Base-by-base conservation (phyloP, 1,284 basidiomycete species). In the Cutaneotrichosporon arboriforme region DNA sequence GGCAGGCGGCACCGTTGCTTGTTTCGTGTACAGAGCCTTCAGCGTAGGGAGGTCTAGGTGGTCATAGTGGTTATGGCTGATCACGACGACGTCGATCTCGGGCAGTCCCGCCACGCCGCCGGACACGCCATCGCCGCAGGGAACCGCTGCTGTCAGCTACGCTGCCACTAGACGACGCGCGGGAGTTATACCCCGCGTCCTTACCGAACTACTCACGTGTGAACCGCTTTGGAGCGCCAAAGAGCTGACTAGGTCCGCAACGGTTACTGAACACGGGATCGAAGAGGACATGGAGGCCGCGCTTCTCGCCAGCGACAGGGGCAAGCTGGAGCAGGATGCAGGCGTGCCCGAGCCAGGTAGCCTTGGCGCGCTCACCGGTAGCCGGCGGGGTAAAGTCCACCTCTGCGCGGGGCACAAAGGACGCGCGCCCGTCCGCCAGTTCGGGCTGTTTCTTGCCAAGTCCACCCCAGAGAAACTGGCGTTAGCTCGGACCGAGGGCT, bases 341-440 rank as follows among this genome's bases (percentile, higher is more conserved):
- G 0, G 86, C 86, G 67, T 88, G 86, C 0, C 77, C 84, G 2
- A 86, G 76, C 84, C 84, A 88, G 0, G 85, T 87, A 8, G 82
- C 78, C 64, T 85, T 86, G 54, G 86, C 50, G 39, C 43, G 50
- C 13, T 34, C 26, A 7, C 34, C 38, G 76, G 49, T 60, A 14
- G 22, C 47, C 12, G 53, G 47, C 3, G 53, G 42, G 1, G 59
- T 54, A 1, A 61, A 49, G 38, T 54, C 44, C 2, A 43, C 36
- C 4, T 22, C 45, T 10, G 42, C 34, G 26, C 23, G 46, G 7
- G 41, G 41, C 37, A 60, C 41, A 36, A 60, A 60, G 22, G 37
- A 14, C 10, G 23, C 34, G 26, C 26, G 26, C 18, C 49, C 39
- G 43, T 54, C 41, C 7, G 62, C 65, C 45, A 67, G 67, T 4